Conservation (phyloP, 345 rosid species). For the Eucalyptus curtisii region DNA sequence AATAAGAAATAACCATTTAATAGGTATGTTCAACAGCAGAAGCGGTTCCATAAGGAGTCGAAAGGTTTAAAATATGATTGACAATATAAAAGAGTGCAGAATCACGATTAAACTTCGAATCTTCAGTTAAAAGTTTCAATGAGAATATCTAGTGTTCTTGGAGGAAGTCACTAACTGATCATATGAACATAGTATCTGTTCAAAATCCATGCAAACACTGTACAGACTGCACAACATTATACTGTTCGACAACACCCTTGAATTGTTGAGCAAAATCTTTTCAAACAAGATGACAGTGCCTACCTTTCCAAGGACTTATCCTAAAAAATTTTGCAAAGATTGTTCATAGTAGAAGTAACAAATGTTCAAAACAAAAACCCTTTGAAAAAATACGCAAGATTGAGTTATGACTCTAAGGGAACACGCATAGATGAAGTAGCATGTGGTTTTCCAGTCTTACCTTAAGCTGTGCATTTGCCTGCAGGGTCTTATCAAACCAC, state of each 20-base stretch:
- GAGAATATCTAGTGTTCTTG: neutral
- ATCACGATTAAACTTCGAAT: neutral
- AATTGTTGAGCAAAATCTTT: neutral
- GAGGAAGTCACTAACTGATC: neutral
- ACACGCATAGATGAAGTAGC: neutral
- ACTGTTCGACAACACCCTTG: neutral
- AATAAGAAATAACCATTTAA: neutral
- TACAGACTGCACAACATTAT: neutral
- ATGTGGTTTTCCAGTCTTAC: conserved; percentile 3
- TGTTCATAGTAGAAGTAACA: neutral
- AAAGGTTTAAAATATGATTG: neutral
- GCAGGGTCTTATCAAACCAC: conserved; percentile 59
- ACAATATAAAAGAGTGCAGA: neutral
- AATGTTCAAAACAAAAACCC: neutral
- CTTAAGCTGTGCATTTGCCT: conserved; percentile 32
- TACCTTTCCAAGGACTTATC: neutral
- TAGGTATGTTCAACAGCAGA: neutral
- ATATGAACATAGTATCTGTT: neutral
- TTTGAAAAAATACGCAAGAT: neutral
- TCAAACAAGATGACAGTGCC: neutral
- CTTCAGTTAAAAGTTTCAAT: neutral
- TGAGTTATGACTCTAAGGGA: neutral
- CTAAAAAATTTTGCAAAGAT: neutral
- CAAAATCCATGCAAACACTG: neutral
- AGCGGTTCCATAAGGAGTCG: neutral